Base-by-base conservation (phyloP, 805 yeast genomes). In the Blastobotrys americana region DNA sequence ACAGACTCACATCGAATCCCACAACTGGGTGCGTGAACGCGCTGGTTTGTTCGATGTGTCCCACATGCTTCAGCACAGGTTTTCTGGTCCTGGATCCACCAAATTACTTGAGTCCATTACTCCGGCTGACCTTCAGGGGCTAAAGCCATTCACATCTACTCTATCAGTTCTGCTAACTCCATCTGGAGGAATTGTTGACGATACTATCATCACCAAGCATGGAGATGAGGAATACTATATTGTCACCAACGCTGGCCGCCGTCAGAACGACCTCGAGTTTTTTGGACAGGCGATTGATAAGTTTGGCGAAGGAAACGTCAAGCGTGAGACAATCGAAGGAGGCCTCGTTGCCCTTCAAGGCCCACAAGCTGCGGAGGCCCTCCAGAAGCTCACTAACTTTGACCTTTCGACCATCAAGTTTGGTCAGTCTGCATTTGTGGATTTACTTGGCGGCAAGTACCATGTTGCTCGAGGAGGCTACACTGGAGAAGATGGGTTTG, bases 401-500 rank as follows among this genome's bases (percentile, higher is more conserved):
- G 76, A 81, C 54, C 70, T 93, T 42, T 63, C 72, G 5, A 67
- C 72, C 43, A 67, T 93, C 45, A 77, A 74, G 50, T 93, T 93
- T 62, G 97, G 97, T 42, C 73, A 77, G 55, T 73, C 82, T 9
- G 68, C 67, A 34, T 77, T 70, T 55, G 65, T 76, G 43, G 64
- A 64, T 23, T 60, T 73, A 17, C 66, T 59, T 28, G 65, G 67
- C 41, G 57, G 41, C 22, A 68, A 71, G 41, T 71, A 83, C 42
- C 95, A 88, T 59, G 73, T 88, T n/a, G 84, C 96, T 3, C 80
- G 98, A 65, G 85, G 95, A 19, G 98, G 98, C 2, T 93, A 93
- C 70, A 93, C 98, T 4, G 98, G 98, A 16, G 98, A 93, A 66
- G 98, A 93, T 63, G 98, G 98, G 1, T 90, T 93, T 64, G 98